phyloP scores from a whole-genome alignment of 2,329 filamentous ascomycete genomes.

The Lachnellula subtilissima region DNA sequence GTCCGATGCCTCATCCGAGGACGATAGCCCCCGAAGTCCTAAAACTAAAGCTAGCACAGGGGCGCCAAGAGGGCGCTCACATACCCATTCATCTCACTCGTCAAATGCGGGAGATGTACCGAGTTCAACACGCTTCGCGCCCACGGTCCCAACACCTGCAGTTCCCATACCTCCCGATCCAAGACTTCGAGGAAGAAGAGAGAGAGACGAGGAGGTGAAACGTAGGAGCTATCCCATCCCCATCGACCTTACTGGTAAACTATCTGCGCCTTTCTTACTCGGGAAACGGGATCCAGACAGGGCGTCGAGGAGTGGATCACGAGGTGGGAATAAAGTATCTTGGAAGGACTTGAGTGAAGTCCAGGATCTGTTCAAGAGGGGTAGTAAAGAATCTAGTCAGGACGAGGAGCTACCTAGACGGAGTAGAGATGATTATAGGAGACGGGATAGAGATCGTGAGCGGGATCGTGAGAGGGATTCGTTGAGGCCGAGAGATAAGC shows the following conservation, averaged over 20 bases:
- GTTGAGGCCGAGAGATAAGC: neutral
- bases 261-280: slow-evolving; percentile 27
- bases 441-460: slow-evolving; percentile 11
- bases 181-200: slow-evolving; percentile 20
- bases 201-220: slow-evolving; percentile 20
- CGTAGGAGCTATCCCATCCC: slow-evolving; percentile 22
- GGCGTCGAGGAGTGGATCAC: slow-evolving; percentile 8
- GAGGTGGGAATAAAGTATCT: slow-evolving; percentile 12
- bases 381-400: slow-evolving; percentile 12
- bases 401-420: slow-evolving; percentile 4
- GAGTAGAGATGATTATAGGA: slow-evolving; percentile 9
- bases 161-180: slow-evolving; percentile 8
- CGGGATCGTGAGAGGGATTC: slow-evolving; percentile 7
- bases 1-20: slow-evolving; percentile 20
- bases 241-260: slow-evolving; percentile 27
- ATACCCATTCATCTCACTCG: slow-evolving; percentile 5
- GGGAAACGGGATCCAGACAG: slow-evolving; percentile 33
- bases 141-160: slow-evolving; percentile 8
- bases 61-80: neutral
- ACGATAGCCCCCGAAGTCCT: slow-evolving; percentile 15
- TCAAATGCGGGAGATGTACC: slow-evolving; percentile 1
- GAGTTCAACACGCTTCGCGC: neutral
- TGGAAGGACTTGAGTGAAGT: slow-evolving; percentile 21
- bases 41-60: neutral
- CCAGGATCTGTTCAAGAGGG: slow-evolving; percentile 9